Base-by-base conservation (phyloP, 768 basidiomycete species). In the Pleurotus platypus region DNA sequence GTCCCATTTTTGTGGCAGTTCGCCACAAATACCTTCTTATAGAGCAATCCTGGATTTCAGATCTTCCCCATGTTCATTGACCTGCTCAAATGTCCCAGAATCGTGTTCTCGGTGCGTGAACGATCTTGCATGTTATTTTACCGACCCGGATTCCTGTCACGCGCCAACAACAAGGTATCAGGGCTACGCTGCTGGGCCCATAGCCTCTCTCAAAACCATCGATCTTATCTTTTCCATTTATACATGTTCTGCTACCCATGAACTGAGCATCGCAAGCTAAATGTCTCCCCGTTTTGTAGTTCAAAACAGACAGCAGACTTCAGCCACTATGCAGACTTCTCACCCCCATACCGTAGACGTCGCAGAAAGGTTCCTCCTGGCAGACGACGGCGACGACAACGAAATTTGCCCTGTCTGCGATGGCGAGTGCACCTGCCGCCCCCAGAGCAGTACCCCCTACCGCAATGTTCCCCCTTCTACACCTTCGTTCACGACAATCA, bases 391-490 rank as follows among this genome's bases (percentile, higher is more conserved):
- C 75, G 86, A 89, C 72, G 88, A 90, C 79, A 82, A 83, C 82
- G 87, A 91, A 69, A 90, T 92, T 57, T 93, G 90, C 71, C 90
- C 90, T 6, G 89, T 92, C 61, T 93, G 90, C 89, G 91, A 92
- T 78, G 86, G 88, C 67, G 86, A 90, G 67, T 93, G 90, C 77
- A 92, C 88, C 27, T 92, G 90, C 78, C 70, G 73, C 70, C 83
- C 79, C 68, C 76, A 75, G 71, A 62, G 62, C 59, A 69, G 72
- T 58, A 67, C 68, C 65, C 70, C 68, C 71, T 70, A 69, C 62
- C 71, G 68, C 57, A 71, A 72, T 68, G 69, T 71, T 57, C 58
- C 67, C 64, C 69, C 75, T 70, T 70, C 66, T 64, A 70, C 67
- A 72, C 74, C 55, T 60, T 69, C 74, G 46, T 67, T 72, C 57